These are phyloP conservation scores for Diaporthe ilicicola DNA, from an alignment of 2,329 filamentous ascomycete genomes.

Conservation along the genomic window DNA sequence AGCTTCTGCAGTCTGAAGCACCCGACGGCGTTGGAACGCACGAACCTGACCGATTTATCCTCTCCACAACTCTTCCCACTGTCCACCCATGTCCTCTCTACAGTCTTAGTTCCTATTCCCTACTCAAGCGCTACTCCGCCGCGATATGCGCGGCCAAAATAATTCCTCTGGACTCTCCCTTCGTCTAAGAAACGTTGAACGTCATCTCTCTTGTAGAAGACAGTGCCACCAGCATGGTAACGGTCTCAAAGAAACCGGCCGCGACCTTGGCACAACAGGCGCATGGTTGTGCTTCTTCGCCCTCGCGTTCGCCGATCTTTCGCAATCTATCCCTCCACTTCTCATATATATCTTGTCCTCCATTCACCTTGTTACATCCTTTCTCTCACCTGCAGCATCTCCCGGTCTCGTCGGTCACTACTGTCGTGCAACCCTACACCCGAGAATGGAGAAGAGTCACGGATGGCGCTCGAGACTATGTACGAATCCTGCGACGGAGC, in stretches of 20 bases:
- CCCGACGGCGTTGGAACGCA: neutral
- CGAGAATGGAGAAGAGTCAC: neutral
- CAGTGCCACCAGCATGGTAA: neutral
- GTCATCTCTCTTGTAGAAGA: neutral
- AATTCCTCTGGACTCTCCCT: neutral
- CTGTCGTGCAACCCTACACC: constrained; percentile 24
- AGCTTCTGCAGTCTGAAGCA: neutral
- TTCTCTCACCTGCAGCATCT: constrained; percentile 23
- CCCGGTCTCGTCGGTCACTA: constrained; percentile 19
- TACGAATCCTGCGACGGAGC: neutral
- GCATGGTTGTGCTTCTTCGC: neutral
- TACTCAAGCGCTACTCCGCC: neutral
- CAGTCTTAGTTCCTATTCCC: neutral
- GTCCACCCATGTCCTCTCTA: neutral
- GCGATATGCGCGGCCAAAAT: constrained; percentile 14
- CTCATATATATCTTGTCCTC: neutral
- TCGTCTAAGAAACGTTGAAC: neutral
- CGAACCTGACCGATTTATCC: neutral
- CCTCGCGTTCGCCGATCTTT: neutral
- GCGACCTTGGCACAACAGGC: neutral
- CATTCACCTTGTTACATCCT: constrained; percentile 3
- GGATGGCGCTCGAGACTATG: neutral
- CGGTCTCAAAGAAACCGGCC: neutral
- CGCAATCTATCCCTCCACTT: neutral
- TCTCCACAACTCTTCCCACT: constrained; percentile 21